Evolutionary conservation across 2,329 filamentous ascomycete genomes (phyloP).

Genomic region (Colletotrichum chlorophyti): DNA sequence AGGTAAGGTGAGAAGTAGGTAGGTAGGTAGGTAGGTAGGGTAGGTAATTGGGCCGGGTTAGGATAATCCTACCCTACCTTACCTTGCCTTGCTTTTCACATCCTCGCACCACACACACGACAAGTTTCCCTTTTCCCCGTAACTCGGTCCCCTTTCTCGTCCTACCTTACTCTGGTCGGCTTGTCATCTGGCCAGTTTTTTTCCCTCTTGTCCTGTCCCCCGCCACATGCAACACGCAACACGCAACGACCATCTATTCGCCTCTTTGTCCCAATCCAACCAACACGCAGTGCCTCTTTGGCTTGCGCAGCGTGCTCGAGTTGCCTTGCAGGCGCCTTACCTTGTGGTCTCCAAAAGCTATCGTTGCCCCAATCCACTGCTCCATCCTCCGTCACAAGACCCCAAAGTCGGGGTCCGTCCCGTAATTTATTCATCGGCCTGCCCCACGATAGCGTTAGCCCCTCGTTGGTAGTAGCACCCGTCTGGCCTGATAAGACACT

Average conservation of each 20-base stretch:
- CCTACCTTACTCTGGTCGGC: too few relatives aligned
- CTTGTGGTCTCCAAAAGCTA: background rate
- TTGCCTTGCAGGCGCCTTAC: too few relatives aligned
- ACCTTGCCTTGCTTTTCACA: background rate
- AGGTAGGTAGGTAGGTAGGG: too few relatives aligned
- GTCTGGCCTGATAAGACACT: constrained; percentile 16
- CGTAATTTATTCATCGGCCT: background rate
- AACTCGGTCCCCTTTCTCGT: too few relatives aligned
- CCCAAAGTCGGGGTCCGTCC: background rate
- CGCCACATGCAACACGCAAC: too few relatives aligned
- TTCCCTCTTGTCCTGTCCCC: background rate
- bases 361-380: background rate
- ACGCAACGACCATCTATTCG: too few relatives aligned
- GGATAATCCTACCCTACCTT: background rate
- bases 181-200: too few relatives aligned
- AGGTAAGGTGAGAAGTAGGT: too few relatives aligned
- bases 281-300: too few relatives aligned
- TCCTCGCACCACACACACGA: constrained; percentile 22
- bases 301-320: too few relatives aligned
- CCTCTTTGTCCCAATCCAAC: too few relatives aligned
- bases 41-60: too few relatives aligned
- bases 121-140: constrained; percentile 11
- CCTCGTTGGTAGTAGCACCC: background rate
- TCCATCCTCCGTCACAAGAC: constrained; percentile 8
- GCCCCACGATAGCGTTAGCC: constrained; percentile 19